phyloP scores from a whole-genome alignment of 108 stramenopile species.

The Licmophora abbreviata region DNA sequence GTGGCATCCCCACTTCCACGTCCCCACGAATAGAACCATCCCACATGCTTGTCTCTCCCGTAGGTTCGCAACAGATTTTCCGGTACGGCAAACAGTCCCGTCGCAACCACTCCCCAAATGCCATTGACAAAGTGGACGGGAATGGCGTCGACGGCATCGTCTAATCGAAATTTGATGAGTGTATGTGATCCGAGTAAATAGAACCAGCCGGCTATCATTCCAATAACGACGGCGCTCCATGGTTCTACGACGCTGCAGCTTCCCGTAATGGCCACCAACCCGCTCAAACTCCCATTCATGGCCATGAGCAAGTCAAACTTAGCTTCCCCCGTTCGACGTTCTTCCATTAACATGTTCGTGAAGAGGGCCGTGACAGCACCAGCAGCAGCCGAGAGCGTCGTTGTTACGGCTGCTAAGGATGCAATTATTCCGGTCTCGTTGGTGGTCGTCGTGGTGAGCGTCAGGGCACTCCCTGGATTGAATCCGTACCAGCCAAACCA shows the following conservation, averaged over 20 bases:
- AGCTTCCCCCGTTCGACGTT: slow-evolving; percentile 50
- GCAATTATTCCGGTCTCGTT: slow-evolving; percentile 31
- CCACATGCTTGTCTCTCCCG: slow-evolving; percentile 29
- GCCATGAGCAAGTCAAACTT: slow-evolving; percentile 48
- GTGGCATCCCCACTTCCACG: slow-evolving; percentile 32
- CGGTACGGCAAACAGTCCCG: slow-evolving; percentile 69
- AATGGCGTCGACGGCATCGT: slow-evolving; percentile 92
- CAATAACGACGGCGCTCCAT: slow-evolving; percentile 81
- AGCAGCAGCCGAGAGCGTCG: slow-evolving; percentile 64
- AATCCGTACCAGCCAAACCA: slow-evolving; percentile 96
- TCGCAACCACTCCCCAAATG: slow-evolving; percentile 81
- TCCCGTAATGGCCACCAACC: slow-evolving; percentile 76
- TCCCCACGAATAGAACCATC: slow-evolving; percentile 54
- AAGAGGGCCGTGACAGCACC: slow-evolving; percentile 53
- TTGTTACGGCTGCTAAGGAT: slow-evolving; percentile 68
- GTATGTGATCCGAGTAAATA: slow-evolving; percentile 52
- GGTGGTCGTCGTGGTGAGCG: slow-evolving; percentile 16
- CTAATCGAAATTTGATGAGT: slow-evolving; percentile 58
- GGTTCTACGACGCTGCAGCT: slow-evolving; percentile 69
- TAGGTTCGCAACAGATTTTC: slow-evolving; percentile 19
- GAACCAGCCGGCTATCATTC: slow-evolving; percentile 66
- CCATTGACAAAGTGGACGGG: slow-evolving; percentile 85
- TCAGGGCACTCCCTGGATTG: slow-evolving; percentile 80
- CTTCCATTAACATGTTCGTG: slow-evolving; percentile 36
- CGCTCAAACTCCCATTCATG: slow-evolving; percentile 69